Base-by-base conservation (phyloP, 306 rosid species). In the Lablab purpureus region DNA sequence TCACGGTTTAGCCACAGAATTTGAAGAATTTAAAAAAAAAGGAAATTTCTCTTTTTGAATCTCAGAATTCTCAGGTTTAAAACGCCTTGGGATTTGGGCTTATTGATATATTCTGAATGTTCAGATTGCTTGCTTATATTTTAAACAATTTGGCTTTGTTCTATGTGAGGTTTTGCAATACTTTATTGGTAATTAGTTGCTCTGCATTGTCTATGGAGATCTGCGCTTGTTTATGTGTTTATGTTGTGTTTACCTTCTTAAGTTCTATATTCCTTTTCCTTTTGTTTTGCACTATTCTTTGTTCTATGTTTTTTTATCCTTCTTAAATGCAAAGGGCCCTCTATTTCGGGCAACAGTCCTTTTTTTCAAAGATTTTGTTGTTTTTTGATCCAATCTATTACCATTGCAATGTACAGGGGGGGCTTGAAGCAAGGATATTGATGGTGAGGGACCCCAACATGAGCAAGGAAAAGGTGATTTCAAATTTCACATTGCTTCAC, bases 61-160 rank as follows among this genome's bases (percentile, higher is more conserved):
- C 67, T 6, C 49, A 45, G 28, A 45, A 50, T 28, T 18, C 62
- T 13, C 47, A 23, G 43, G 79, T 75, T 64, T 54, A 55, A 75
- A 52, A 47, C 46, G 65, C 85, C 13, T 82, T 41, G 83, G 82
- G 88, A 75, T 88, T 78, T 66, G 83, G 70, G 83, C 73, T 54
- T 18, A 10, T 51, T 30, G 46, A 15, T 73, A 17, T 74, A 73
- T 71, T 84, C 76, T 46, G 47, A 73, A 71, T 65, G 76, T 58
- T 41, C 50, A 71, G 30, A 79, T 30, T 58, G 43, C 36, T 23
- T 56, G 60, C 21, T 45, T 21, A 63, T 56, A 37, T 70, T 70
- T 51, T 17, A 69, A 68, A 56, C 41, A 11, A 12, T 27, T 22
- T 71, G 27, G 63, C 55, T 49, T 63, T 54, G 41, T 18, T 62